Evolutionary conservation across 306 rosid genomes (phyloP), one percentile per base, ranked within the genome.

Genomic region (Vigna hirtella): DNA sequence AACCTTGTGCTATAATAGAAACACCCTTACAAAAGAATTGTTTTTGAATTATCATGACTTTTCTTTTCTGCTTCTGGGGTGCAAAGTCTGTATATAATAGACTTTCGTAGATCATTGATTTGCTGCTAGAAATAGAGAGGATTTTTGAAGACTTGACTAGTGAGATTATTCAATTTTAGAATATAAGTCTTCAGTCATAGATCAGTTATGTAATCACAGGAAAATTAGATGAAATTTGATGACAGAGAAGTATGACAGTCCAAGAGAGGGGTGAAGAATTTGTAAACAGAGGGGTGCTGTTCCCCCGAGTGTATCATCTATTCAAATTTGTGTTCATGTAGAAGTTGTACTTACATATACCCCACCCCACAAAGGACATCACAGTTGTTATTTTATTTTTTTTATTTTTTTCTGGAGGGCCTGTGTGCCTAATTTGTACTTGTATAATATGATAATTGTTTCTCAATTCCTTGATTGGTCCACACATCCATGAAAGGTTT

Each of bases 91-190:
- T 80, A 55, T 14, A 68, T 20, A 66, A n/a, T 79, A 66, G 70
- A 62, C 48, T 17, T 48, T 78, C 62, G 30, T 77, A 72, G 79
- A 80, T 70, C 34, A 76, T 53, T 82, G 76, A 48, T 79, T 74
- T 55, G 66, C 61, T 57, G 74, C 42, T 36, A 48, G 76, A 83
- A 79, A 72, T 12, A 65, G 14, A 70, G 4, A 70, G 4, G 42
- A 30, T 26, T 58, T 58, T 58, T 57, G 36, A 24, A 40, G 63
- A 62, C 73, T 49, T 15, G 64, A 79, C 47, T 36, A 11, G 61
- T 9, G 76, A 59, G 77, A 59, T 73, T 58, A 51, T 34, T 79
- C 22, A 62, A 16, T 64, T 34, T 63, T 47, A 5, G 47, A 45
- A 65, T 48, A 51, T 73, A 73, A 50, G 47, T 74, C 82, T 78